Evolutionary conservation across 2,329 filamentous ascomycete genomes (phyloP).

Genomic region (Westerdykella aurantiaca): DNA sequence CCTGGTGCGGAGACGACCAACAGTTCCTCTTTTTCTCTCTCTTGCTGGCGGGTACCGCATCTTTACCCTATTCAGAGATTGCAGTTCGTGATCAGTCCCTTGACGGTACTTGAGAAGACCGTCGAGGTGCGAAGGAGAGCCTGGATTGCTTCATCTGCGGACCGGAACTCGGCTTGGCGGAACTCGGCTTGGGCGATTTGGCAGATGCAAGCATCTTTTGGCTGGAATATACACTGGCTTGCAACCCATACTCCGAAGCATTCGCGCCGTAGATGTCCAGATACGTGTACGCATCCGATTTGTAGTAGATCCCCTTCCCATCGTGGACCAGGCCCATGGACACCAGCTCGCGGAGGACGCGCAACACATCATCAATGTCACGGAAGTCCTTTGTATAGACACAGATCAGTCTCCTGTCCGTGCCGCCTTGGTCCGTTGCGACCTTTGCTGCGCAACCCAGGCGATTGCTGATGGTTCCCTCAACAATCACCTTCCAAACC

Average conservation of each 20-base stretch:
- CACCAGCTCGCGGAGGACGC: slow-evolving; percentile 59
- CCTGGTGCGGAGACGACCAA: no score
- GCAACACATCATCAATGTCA: slow-evolving; percentile 61
- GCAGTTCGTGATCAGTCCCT: no score
- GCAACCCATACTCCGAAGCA: slow-evolving; percentile 33
- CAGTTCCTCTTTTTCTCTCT: no score
- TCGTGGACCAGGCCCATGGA: slow-evolving; percentile 54
- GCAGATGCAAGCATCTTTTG: slow-evolving; percentile 28
- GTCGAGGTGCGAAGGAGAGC: not conserved
- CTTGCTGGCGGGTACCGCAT: no score
- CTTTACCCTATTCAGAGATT: no score
- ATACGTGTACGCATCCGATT: slow-evolving; percentile 56
- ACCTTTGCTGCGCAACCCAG: slow-evolving; percentile 72
- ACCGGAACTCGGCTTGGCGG: slow-evolving; percentile 3
- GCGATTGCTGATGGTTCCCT: slow-evolving; percentile 60
- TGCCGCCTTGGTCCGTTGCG: slow-evolving; percentile 48
- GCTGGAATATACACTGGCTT: slow-evolving; percentile 42
- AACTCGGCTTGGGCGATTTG: slow-evolving; percentile 5
- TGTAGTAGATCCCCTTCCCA: slow-evolving; percentile 65
- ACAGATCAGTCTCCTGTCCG: slow-evolving; percentile 57
- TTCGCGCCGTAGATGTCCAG: slow-evolving; percentile 39
- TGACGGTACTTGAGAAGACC: no score
- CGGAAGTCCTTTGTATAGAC: slow-evolving; percentile 73
- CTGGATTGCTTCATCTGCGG: slow-evolving; percentile 13
- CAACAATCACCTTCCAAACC: slow-evolving; percentile 61